Evolutionary conservation across 2,329 filamentous ascomycete genomes (phyloP), one percentile per base, ranked within the genome.

Genomic region (Aspergillus neotritici): DNA sequence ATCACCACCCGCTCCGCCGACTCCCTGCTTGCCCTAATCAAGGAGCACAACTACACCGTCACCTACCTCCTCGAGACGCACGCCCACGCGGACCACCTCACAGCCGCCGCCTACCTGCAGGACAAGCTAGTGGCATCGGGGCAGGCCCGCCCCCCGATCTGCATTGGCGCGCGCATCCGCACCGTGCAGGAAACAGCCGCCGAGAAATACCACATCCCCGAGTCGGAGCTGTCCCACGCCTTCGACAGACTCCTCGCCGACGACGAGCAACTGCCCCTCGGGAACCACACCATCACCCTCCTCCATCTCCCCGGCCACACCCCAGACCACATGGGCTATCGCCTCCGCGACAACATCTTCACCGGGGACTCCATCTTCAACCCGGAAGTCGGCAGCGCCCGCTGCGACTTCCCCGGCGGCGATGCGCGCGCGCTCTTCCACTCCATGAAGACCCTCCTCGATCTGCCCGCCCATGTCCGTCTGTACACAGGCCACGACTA

Each of bases 301-400:
- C 55, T 82, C 0, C 73, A 82, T 50, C 70, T 83, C 0, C 78
- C 79, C 0, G 79, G 79, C 0, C 78, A 83, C 49, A 82, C 78
- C 0, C 77, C 78, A 0, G 79, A 83, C 49, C 78, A 82, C 42
- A 53, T 80, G 11, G 79, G 78, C 0, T 84, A 83, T 47, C 60
- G 64, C 29, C 72, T 82, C 39, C 77, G 75, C 5, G 37, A 38
- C 9, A 57, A 57, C 15, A 65, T 78, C 0, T 78, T 78, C 34
- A 69, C 66, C 4, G 76, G 74, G 0, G 75, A 78, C 44, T 74
- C 71, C 0, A 61, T 78, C 25, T 77, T 79, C 49, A 63, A 76
- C 38, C 62, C 66, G 0, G 74, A 77, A 37, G 63, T 78, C 13
- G 74, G 74, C 9, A 70, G 68, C 0, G 74, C 74, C 0, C 63